A percentile compares a stretch with the other conserved stretches of the same genome.
Evolutionary conservation across 768 basidiomycete species (phyloP).

Genomic region (Amylocystis lapponica): DNA sequence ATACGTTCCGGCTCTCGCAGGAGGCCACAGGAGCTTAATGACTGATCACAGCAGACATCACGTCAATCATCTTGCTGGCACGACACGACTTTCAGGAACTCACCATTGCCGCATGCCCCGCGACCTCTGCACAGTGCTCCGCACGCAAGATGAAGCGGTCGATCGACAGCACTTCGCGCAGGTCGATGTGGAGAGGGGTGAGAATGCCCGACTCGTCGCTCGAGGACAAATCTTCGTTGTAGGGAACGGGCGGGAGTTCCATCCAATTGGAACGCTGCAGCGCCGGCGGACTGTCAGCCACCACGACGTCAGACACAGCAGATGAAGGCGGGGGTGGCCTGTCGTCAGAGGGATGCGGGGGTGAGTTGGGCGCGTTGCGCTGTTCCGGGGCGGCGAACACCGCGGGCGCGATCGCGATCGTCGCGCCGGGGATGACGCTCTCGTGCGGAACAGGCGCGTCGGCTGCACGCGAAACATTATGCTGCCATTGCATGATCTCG

Average conservation of each 20-base stretch:
- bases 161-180: conserved; percentile 7
- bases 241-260: conserved; percentile 7
- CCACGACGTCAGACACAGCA: neutral
- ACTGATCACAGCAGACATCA: conserved; percentile 3
- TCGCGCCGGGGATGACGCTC: neutral
- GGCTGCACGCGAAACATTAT: neutral
- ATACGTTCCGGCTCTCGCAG: conserved; percentile 12
- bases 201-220: neutral
- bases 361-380: neutral
- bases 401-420: neutral
- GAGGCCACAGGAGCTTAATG: conserved; percentile 11
- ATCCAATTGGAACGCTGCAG: conserved; percentile 8
- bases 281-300: conserved; percentile 3
- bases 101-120: conserved; percentile 12
- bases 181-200: conserved; percentile 6
- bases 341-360: neutral
- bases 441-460: conserved; percentile 4
- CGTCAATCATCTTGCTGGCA: neutral
- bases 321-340: neutral
- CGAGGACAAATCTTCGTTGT: conserved; percentile 2
- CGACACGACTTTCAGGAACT: neutral
- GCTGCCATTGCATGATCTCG: conserved; percentile 7
- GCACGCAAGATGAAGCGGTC: conserved; percentile 9
- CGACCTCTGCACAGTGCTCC: conserved; percentile 9
- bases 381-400: neutral